A percentile compares a stretch with the other conserved stretches of the same genome.
phyloP scores from a whole-genome alignment of 2,329 filamentous ascomycete genomes.

The Fusarium sp. region DNA sequence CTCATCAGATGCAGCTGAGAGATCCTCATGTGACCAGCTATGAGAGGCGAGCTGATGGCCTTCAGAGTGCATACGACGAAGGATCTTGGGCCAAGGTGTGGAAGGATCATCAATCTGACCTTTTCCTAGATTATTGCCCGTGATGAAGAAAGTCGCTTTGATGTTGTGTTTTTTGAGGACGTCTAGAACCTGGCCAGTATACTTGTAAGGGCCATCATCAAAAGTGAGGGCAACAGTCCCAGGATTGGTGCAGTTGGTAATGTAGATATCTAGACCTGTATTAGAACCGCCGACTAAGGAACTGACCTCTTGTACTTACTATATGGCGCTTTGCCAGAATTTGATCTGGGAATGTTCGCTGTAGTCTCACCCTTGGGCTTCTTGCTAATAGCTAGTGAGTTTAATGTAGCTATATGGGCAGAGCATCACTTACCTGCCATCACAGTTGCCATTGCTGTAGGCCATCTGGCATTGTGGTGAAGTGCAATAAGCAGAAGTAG shows the following conservation, averaged over 20 bases:
- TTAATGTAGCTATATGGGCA: no score
- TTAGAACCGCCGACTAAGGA: conserved; percentile 3
- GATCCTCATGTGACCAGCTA: conserved; percentile 59
- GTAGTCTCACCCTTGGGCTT: conserved; percentile 48
- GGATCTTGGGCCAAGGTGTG: conserved; percentile 50
- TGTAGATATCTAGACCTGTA: conserved; percentile 42
- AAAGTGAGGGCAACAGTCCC: conserved; percentile 58
- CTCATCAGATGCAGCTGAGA: conserved; percentile 49
- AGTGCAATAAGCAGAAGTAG: conserved; percentile 47
- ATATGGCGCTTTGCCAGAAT: conserved; percentile 50
- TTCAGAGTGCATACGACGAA: conserved; percentile 54
- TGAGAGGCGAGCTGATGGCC: conserved; percentile 61
- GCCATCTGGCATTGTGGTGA: conserved; percentile 53
- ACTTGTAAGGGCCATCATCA: conserved; percentile 60
- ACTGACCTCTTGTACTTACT: conserved; percentile 34
- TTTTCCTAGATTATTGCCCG: conserved; percentile 55
- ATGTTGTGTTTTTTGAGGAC: conserved; percentile 47
- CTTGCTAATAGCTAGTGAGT: conserved; percentile 37
- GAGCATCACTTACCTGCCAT: conserved; percentile 49
- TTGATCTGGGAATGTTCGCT: conserved; percentile 44
- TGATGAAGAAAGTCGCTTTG: conserved; percentile 57
- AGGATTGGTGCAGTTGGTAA: conserved; percentile 51
- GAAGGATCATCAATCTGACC: conserved; percentile 54
- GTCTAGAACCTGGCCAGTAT: conserved; percentile 56
- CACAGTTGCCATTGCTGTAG: conserved; percentile 51